Conservation (phyloP, 192 early-diverging fungal genomes). For the Umbelopsis ramanniana region DNA sequence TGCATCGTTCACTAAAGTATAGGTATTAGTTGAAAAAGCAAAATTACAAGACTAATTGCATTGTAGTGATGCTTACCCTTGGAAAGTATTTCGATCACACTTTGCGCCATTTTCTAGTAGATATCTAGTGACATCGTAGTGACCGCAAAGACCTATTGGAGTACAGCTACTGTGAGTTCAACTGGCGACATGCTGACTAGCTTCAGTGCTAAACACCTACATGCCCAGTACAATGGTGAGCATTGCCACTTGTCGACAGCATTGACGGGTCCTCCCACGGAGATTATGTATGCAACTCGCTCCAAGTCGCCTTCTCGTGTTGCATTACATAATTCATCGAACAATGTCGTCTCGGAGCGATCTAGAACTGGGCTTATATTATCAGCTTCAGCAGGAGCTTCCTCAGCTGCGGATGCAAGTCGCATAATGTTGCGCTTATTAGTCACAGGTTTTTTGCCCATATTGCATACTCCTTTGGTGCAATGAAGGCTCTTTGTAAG, state of each 20-base stretch:
- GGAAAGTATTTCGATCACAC: slow-evolving; percentile 57
- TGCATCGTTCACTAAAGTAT: slow-evolving; percentile 41
- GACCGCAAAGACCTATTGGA: slow-evolving; percentile 48
- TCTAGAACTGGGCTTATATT: slow-evolving; percentile 26
- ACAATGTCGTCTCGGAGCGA: slow-evolving; percentile 33
- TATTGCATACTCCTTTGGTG: background rate
- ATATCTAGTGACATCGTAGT: slow-evolving; percentile 45
- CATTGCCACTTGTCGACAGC: slow-evolving; percentile 52
- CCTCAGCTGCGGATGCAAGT: slow-evolving; percentile 7
- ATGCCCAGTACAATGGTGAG: slow-evolving; percentile 48
- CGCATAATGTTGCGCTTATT: slow-evolving; percentile 22
- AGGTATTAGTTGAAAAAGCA: background rate
- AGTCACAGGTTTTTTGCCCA: slow-evolving; percentile 21
- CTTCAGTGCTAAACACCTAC: slow-evolving; percentile 22
- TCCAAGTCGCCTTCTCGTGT: slow-evolving; percentile 49
- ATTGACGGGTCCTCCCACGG: slow-evolving; percentile 49
- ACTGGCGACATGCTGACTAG: background rate
- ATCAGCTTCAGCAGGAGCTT: background rate
- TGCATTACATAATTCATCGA: slow-evolving; percentile 45
- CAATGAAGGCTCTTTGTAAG: too few relatives aligned
- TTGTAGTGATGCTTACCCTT: slow-evolving; percentile 44
- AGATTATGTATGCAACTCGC: slow-evolving; percentile 44
- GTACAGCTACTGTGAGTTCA: slow-evolving; percentile 15
- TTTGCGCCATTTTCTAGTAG: slow-evolving; percentile 51
- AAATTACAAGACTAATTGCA: slow-evolving; percentile 20